A percentile compares a stretch with the other conserved stretches of the same genome.
Evolutionary conservation across 352 stramenopile species (phyloP).

Genomic region (Phytophthora quininea): DNA sequence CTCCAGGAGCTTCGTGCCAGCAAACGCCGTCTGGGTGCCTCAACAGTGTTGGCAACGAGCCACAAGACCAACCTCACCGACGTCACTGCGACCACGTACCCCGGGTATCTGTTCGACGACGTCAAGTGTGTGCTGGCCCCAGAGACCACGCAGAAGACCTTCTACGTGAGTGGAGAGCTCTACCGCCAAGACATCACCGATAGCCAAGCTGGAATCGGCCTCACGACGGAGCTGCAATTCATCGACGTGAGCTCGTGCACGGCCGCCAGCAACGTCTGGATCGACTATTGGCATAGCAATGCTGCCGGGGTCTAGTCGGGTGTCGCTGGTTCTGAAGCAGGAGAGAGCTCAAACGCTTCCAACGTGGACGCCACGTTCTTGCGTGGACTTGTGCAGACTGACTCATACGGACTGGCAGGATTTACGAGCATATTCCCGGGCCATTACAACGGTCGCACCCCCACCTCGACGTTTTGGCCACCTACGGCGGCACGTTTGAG

Average conservation of each 20-base stretch:
- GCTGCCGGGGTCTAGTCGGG: neutral
- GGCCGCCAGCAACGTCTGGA: constrained; percentile 11
- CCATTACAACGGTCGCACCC: neutral
- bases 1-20: neutral
- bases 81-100: constrained; percentile 2
- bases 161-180: constrained; percentile 19
- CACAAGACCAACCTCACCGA: constrained; percentile 12
- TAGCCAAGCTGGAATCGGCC: constrained; percentile 2
- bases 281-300: constrained; percentile 21
- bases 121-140: constrained; percentile 15
- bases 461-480: neutral
- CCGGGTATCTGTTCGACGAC: constrained; percentile 12
- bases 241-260: constrained; percentile 22
- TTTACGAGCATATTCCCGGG: neutral
- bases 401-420: neutral
- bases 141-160: constrained; percentile 10
- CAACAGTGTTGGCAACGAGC: constrained; percentile 1
- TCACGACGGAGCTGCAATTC: constrained; percentile 21
- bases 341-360: neutral
- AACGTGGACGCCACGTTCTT: constrained; percentile 1
- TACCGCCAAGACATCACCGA: constrained; percentile 10
- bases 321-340: neutral
- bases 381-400: constrained; percentile 1
- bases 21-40: neutral
- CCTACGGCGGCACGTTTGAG: neutral